phyloP scores from a whole-genome alignment of 2,329 filamentous ascomycete species.

The Penicillium sp. region DNA sequence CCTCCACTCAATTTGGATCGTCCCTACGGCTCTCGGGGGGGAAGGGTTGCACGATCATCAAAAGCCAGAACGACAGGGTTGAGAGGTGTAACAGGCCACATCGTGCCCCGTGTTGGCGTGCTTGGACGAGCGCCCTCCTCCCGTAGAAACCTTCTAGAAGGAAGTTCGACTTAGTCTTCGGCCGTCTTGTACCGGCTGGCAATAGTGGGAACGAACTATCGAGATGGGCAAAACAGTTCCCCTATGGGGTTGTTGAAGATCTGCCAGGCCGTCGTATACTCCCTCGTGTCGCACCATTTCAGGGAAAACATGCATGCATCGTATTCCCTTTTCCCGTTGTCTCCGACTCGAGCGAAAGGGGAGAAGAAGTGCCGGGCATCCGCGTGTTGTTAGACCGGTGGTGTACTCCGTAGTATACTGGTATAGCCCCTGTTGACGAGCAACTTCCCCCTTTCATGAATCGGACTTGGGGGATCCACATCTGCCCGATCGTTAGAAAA shows the following conservation, averaged over 20 bases:
- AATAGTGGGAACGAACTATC: slow-evolving; percentile 24
- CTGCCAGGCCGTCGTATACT: not conserved
- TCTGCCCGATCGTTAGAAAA: slow-evolving; percentile 10
- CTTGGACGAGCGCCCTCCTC: not conserved
- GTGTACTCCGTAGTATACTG: not conserved
- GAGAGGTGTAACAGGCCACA: slow-evolving; percentile 12
- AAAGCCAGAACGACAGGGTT: not conserved
- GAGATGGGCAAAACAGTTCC: slow-evolving; percentile 14
- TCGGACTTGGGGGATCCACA: slow-evolving; percentile 1
- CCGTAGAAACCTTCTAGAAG: slow-evolving; percentile 36
- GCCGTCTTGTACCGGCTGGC: slow-evolving; percentile 24
- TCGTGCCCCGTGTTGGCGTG: slow-evolving; percentile 13
- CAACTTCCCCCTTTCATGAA: slow-evolving; percentile 15
- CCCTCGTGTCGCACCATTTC: slow-evolving; percentile 15
- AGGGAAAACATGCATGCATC: slow-evolving; percentile 13
- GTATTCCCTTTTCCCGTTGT: not conserved
- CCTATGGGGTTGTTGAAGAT: not conserved
- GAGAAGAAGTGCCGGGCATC: not conserved
- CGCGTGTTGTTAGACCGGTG: too few species aligned
- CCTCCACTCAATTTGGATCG: slow-evolving; percentile 12
- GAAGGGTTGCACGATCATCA: slow-evolving; percentile 3
- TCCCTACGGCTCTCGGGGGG: not conserved
- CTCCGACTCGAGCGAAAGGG: not conserved
- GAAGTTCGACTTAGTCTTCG: slow-evolving; percentile 28
- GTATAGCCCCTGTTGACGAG: not conserved